A percentile compares a stretch with the other conserved stretches of the same genome.
phyloP scores from a whole-genome alignment of 1,139 yeast genomes.

The Meyerozyma elateridarum region DNA sequence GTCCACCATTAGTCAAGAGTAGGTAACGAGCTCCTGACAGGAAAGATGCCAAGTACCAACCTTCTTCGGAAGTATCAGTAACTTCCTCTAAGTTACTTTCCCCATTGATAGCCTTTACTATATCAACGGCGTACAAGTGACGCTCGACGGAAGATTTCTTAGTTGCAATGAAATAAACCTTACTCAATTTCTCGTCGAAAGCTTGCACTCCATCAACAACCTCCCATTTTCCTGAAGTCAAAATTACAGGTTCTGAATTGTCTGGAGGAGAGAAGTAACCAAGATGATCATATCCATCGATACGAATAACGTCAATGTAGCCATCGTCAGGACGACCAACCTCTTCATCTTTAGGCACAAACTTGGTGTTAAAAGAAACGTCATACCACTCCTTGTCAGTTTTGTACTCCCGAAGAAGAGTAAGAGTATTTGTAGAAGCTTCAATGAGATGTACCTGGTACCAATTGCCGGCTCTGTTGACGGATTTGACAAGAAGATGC shows the following conservation, averaged over 20 bases:
- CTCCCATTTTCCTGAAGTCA: conserved; percentile 54
- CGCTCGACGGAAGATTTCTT: conserved; percentile 49
- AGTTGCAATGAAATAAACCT: conserved; percentile 46
- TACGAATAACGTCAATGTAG: conserved; percentile 49
- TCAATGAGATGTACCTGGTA: conserved; percentile 37
- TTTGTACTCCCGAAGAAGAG: conserved; percentile 31
- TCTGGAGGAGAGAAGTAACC: conserved; percentile 54
- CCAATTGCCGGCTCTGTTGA: conserved; percentile 44
- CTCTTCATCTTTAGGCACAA: conserved; percentile 56
- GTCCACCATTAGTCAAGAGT: conserved; percentile 59
- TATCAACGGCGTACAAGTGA: conserved; percentile 45
- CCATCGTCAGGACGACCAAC: conserved; percentile 44
- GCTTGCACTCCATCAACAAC: conserved; percentile 46
- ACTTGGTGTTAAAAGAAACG: conserved; percentile 66
- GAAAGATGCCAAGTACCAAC: conserved; percentile 65
- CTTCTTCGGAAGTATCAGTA: conserved; percentile 53
- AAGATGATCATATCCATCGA: conserved; percentile 51
- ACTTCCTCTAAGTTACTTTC: conserved; percentile 37
- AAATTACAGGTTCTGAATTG: conserved; percentile 32
- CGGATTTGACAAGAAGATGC: conserved; percentile 31
- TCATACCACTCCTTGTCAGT: conserved; percentile 66
- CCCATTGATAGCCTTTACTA: conserved; percentile 26
- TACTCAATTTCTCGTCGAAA: conserved; percentile 38
- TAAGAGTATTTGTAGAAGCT: conserved; percentile 22
- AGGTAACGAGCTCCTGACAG: conserved; percentile 64